Conservation (phyloP, 2,329 filamentous ascomycete species). For the Monilinia fructigena region DNA sequence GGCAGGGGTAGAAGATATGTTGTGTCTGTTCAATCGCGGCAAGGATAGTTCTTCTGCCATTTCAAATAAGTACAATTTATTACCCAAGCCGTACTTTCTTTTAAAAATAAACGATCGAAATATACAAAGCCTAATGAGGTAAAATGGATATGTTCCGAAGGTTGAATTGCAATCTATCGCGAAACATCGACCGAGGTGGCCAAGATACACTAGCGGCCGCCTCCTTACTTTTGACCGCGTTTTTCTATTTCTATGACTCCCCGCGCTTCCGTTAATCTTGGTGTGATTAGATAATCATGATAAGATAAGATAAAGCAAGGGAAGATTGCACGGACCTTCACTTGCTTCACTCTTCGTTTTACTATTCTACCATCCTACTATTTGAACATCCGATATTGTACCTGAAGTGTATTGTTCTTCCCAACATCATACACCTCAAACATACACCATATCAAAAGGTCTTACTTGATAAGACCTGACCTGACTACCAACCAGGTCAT, state of each 20-base stretch:
- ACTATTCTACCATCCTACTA: too few species aligned
- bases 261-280: background rate
- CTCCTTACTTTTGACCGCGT: background rate
- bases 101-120: background rate
- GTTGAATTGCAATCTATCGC: background rate
- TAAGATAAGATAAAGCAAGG: constrained; percentile 5
- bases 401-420: too few species aligned
- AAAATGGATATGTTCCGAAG: background rate
- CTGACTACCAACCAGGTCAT: background rate
- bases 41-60: constrained; percentile 33
- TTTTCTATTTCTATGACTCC: background rate
- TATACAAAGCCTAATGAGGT: background rate
- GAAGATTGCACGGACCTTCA: background rate
- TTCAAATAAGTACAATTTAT: background rate
- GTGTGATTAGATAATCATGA: background rate
- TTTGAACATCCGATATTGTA: too few species aligned
- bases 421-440: background rate
- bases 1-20: constrained; percentile 8
- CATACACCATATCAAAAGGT: background rate
- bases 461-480: background rate
- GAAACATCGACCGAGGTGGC: constrained; percentile 9
- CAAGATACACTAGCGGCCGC: constrained; percentile 12
- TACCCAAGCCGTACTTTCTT: background rate
- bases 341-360: background rate
- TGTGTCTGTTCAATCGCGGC: constrained; percentile 23